phyloP scores from a whole-genome alignment of 2,329 filamentous ascomycete species.

The Coleophoma cylindrospora region DNA sequence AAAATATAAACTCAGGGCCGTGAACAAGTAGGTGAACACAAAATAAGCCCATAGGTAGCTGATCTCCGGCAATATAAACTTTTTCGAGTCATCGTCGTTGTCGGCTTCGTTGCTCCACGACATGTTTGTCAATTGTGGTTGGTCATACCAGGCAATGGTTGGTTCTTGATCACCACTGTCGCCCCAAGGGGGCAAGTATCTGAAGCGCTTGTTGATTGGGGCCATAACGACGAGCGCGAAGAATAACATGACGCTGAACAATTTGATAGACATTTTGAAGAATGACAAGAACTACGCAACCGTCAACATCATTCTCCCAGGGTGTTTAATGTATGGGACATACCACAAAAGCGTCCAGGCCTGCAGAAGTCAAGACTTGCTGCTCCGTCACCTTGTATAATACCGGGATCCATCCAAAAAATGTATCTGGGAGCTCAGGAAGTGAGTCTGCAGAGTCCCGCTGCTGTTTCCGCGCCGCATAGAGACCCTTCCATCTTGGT shows the following conservation, averaged over 20 bases:
- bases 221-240: slow-evolving; percentile 77
- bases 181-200: slow-evolving; percentile 22
- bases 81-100: neutral
- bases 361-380: slow-evolving; percentile 83
- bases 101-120: neutral
- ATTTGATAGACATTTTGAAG: slow-evolving; percentile 90
- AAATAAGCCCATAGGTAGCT: slow-evolving; percentile 87
- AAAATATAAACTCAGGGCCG: slow-evolving; percentile 72
- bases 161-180: slow-evolving; percentile 24
- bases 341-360: slow-evolving; percentile 90
- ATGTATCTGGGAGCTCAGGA: slow-evolving; percentile 74
- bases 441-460: slow-evolving; percentile 54
- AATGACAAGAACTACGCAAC: slow-evolving; percentile 71
- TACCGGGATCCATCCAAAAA: slow-evolving; percentile 90
- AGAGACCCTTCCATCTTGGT: slow-evolving; percentile 86
- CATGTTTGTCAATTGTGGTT: slow-evolving; percentile 25
- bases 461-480: slow-evolving; percentile 80
- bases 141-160: neutral
- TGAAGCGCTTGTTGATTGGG: slow-evolving; percentile 74
- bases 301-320: slow-evolving; percentile 7
- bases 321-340: slow-evolving; percentile 22
- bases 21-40: slow-evolving; percentile 93
- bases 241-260: slow-evolving; percentile 74
- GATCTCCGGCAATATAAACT: slow-evolving; percentile 10
- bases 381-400: slow-evolving; percentile 83